phyloP scores from a whole-genome alignment of 768 basidiomycete species.

The Nidula microcarpa region DNA sequence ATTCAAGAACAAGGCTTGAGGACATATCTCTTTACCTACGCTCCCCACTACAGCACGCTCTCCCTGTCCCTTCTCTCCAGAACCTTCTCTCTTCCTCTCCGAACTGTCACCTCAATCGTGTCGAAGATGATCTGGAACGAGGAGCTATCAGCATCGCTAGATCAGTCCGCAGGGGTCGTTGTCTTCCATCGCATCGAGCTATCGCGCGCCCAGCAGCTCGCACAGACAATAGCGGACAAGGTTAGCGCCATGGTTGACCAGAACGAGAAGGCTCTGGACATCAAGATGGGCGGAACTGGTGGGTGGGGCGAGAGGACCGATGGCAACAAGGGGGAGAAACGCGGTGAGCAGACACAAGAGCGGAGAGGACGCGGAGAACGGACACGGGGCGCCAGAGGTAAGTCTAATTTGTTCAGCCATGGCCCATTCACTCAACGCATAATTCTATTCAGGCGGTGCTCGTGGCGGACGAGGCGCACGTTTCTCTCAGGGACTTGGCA shows the following conservation, averaged over 20 bases:
- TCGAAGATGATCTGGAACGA: conserved; percentile 99
- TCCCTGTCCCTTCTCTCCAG: conserved; percentile 84
- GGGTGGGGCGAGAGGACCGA: conserved; percentile 69
- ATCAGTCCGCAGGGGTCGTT: conserved; percentile 86
- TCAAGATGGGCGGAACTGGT: conserved; percentile 68
- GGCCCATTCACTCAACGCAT: neutral
- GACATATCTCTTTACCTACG: conserved; percentile 98
- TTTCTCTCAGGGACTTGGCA: conserved; percentile 82
- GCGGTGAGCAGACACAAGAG: conserved; percentile 76
- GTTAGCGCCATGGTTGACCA: conserved; percentile 83
- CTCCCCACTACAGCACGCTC: conserved; percentile 87
- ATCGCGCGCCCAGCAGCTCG: conserved; percentile 85
- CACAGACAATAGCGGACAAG: conserved; percentile 86
- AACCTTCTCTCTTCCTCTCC: conserved; percentile 81
- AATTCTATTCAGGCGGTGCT: conserved; percentile 44
- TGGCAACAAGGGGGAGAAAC: conserved; percentile 72
- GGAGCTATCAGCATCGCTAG: conserved; percentile 88
- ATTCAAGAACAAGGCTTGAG: conserved; percentile 97
- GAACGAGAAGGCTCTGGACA: conserved; percentile 86
- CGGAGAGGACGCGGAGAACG: conserved; percentile 74
- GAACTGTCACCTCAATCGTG: conserved; percentile 84
- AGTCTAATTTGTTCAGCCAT: conserved; percentile 8
- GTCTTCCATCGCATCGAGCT: conserved; percentile 92
- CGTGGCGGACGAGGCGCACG: conserved; percentile 69
- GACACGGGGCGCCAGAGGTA: conserved; percentile 60